Evolutionary conservation across 1,284 basidiomycete species (phyloP), one percentile per base, ranked within the genome.

Genomic region (Cutaneotrichosporon mucoides): DNA sequence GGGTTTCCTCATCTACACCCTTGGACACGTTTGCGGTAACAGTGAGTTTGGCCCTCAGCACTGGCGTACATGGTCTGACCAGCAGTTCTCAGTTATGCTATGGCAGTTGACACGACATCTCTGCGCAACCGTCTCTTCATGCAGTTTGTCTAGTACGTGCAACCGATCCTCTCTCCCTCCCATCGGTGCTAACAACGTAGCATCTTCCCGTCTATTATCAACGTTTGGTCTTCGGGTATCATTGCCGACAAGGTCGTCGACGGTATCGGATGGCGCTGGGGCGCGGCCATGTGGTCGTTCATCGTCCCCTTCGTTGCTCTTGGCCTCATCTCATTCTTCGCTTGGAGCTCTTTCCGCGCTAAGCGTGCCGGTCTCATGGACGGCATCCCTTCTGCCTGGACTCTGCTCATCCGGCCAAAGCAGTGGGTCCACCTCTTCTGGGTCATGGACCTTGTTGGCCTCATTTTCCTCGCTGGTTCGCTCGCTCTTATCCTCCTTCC

Each of bases 251-350:
- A 56, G 15, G 45, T 57, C 1, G 37, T 42, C 11, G 36, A 56
- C 4, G 62, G 57, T 5, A 73, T 72, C 0, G 75, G 73, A 37
- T 81, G 80, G 80, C 65, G 71, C 48, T 79, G 76, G 76, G 79
- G 76, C 53, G 72, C 76, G 15, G 76, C 75, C 41, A 79, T 79
- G 75, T 81, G 74, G 71, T 73, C 70, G 11, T 79, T 80, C 64
- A 78, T 80, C 61, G 77, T 76, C 64, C 76, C 79, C 4, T 66
- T 74, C 47, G 66, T 67, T 53, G 50, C 69, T 12, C 40, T 79
- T 13, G 76, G 76, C 4, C 66, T 80, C 13, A 57, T 78, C 52
- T 46, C 56, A 40, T 68, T 75, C 3, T 65, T 81, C 34, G 52
- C 68, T 34, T 33, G 65, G 52, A 77, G 75, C 0, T 63, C 68